Conservation (phyloP, 2,329 filamentous ascomycete genomes). For the Arthrobotrys megalospora region DNA sequence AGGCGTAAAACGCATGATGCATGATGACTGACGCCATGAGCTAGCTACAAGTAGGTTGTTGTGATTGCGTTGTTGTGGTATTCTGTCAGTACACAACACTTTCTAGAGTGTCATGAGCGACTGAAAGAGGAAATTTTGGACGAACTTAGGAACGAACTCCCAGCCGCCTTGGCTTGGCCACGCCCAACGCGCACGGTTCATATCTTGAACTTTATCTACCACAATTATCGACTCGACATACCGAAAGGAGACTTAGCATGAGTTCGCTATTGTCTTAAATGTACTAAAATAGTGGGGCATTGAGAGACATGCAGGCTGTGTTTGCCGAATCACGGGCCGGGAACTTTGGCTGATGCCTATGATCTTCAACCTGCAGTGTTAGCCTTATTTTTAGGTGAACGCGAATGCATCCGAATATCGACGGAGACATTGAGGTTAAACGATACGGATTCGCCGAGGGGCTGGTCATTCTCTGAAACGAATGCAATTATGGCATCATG, state of each 20-base stretch:
- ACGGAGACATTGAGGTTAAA: conserved; percentile 9
- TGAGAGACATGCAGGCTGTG: conserved; percentile 23
- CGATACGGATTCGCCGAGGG: background rate
- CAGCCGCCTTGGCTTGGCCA: background rate
- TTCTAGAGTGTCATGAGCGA: background rate
- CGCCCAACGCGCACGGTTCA: conserved; percentile 12
- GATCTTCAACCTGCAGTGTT: background rate
- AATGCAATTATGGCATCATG: conserved; percentile 4
- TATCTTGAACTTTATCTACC: conserved; percentile 4
- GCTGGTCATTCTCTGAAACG: conserved; percentile 1
- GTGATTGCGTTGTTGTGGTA: conserved; percentile 20
- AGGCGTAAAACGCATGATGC: background rate
- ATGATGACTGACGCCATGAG: background rate
- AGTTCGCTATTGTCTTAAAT: background rate
- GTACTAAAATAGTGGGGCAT: conserved; percentile 17
- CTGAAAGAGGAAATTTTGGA: background rate
- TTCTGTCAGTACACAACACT: background rate
- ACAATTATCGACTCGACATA: conserved; percentile 11
- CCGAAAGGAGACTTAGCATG: conserved; percentile 14
- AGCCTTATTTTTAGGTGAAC: conserved; percentile 31
- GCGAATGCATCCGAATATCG: conserved; percentile 9
- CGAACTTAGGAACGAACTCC: background rate
- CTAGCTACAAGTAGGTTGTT: background rate
- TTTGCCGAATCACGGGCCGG: conserved; percentile 21
- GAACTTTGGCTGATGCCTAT: conserved; percentile 9